Percentiles rank a stretch among this genome's conserved stretches.
phyloP scores from a whole-genome alignment of 352 stramenopile species.

The Phytophthora vignae region DNA sequence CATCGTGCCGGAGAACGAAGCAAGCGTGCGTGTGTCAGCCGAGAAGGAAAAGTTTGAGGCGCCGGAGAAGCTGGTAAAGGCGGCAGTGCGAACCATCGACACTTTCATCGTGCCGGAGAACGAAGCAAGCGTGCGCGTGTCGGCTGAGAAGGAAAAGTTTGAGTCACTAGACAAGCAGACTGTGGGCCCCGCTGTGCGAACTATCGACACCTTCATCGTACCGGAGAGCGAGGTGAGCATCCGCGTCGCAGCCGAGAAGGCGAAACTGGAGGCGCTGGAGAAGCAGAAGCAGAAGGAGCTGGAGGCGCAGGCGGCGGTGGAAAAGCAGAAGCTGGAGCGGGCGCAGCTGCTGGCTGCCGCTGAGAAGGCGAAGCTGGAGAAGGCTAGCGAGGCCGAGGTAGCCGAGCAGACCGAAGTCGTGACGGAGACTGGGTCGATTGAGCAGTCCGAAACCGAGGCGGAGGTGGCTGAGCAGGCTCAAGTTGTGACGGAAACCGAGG shows the following conservation, averaged over 20 bases:
- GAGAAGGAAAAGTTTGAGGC: slow-evolving; percentile 36
- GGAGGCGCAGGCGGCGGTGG: slow-evolving; percentile 35
- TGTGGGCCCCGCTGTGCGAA: slow-evolving; percentile 20
- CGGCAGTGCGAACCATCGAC: slow-evolving; percentile 17
- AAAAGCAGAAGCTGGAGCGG: slow-evolving; percentile 32
- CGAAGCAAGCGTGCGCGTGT: slow-evolving; percentile 28
- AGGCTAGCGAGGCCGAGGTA: not conserved
- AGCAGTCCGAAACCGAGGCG: not conserved
- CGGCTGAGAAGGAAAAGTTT: slow-evolving; percentile 25
- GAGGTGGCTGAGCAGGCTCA: not conserved
- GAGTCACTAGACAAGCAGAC: slow-evolving; percentile 11
- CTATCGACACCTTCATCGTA: slow-evolving; percentile 49
- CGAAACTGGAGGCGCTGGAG: slow-evolving; percentile 50
- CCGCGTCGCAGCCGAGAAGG: slow-evolving; percentile 49
- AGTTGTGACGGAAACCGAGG: slow-evolving; percentile 2
- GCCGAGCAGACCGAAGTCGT: not conserved
- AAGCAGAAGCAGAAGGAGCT: slow-evolving; percentile 49
- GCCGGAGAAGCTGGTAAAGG: slow-evolving; percentile 7
- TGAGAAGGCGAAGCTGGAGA: slow-evolving; percentile 27
- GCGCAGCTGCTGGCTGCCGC: slow-evolving; percentile 14
- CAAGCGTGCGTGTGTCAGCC: slow-evolving; percentile 32
- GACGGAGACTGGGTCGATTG: not conserved
- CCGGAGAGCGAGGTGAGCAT: slow-evolving; percentile 46
- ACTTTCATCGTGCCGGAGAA: slow-evolving; percentile 18
- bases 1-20: slow-evolving; percentile 25